Conservation (phyloP, 441 rosid genomes). For the Aquilaria agallochum region DNA sequence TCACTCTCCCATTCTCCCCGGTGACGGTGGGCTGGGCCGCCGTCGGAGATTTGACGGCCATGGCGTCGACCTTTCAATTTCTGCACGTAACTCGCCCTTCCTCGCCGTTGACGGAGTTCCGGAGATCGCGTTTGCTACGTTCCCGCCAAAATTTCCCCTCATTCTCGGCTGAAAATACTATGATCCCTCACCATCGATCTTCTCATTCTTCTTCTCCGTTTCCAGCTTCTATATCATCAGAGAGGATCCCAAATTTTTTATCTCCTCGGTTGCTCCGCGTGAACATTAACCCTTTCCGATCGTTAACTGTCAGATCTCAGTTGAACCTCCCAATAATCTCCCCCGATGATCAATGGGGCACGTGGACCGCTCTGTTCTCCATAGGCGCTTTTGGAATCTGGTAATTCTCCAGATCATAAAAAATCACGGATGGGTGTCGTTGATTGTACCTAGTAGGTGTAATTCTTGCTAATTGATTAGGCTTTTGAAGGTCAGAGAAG, state of each 20-base stretch:
- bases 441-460: not conserved
- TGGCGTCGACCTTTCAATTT: conserved; percentile 39
- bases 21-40: not conserved
- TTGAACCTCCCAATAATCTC: conserved; percentile 62
- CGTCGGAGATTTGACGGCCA: conserved; percentile 13
- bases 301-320: conserved; percentile 47
- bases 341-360: conserved; percentile 79
- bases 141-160: conserved; percentile 27
- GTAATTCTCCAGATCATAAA: conserved; percentile 22
- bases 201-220: conserved; percentile 11
- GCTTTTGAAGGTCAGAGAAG: conserved; percentile 66
- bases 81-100: conserved; percentile 12
- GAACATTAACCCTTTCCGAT: conserved; percentile 21
- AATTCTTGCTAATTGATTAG: not conserved
- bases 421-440: not conserved
- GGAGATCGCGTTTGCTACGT: conserved; percentile 15
- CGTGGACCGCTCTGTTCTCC: conserved; percentile 82
- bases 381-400: conserved; percentile 87
- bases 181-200: conserved; percentile 2
- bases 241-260: conserved; percentile 25
- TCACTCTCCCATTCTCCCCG: not conserved
- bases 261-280: conserved; percentile 14
- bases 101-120: conserved; percentile 16
- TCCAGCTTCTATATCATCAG: conserved; percentile 9
- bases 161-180: conserved; percentile 4